Conservation (phyloP, 345 rosid genomes). For the Barbarea vulgaris region DNA sequence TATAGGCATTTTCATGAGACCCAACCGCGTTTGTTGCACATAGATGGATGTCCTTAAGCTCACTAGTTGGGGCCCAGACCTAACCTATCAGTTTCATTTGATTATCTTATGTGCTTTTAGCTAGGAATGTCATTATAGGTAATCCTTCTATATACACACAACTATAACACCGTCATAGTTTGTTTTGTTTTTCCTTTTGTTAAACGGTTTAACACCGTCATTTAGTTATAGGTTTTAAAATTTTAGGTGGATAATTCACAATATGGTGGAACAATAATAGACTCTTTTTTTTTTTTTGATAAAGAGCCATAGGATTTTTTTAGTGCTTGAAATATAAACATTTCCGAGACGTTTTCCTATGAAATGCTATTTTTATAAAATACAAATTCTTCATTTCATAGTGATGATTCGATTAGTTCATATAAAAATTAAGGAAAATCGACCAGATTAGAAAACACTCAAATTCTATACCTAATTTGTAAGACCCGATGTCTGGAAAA, state of each 20-base stretch:
- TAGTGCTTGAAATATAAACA: neutral
- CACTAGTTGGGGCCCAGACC: constrained; percentile 23
- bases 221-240: neutral
- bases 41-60: constrained; percentile 13
- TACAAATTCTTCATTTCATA: neutral
- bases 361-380: neutral
- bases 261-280: neutral
- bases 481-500: neutral
- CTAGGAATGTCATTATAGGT: constrained; percentile 11
- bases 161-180: neutral
- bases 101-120: constrained; percentile 16
- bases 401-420: neutral
- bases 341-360: neutral
- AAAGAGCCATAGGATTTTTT: too few species aligned
- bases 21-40: constrained; percentile 35
- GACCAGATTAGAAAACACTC: neutral
- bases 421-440: neutral
- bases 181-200: too few species aligned
- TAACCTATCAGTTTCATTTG: constrained; percentile 14
- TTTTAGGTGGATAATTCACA: neutral
- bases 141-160: neutral
- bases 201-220: neutral
- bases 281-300: too few species aligned
- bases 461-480: neutral
- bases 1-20: constrained; percentile 32